Evolutionary conservation across 2,329 filamentous ascomycete species (phyloP).

Genomic region (Arthrinium phaeospermum): DNA sequence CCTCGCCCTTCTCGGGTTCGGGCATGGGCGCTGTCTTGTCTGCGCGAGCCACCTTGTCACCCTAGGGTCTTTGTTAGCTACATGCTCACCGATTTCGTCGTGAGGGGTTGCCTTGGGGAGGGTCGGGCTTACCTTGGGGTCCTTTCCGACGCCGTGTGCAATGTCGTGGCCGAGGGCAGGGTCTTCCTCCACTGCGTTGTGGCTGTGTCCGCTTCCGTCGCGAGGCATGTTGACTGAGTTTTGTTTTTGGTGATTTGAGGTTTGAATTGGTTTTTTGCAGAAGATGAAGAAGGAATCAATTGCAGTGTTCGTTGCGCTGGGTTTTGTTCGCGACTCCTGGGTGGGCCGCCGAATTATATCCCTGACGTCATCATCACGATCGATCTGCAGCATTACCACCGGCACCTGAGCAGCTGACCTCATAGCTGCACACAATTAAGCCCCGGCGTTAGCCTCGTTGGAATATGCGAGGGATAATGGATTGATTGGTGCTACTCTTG

Average conservation of each 20-base stretch:
- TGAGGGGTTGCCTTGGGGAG: no score
- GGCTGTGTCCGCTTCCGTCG: slow-evolving; percentile 52
- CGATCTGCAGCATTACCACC: neutral
- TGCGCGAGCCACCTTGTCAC: slow-evolving; percentile 48
- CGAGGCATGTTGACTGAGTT: slow-evolving; percentile 51
- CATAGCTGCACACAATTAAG: neutral
- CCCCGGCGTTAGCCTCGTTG: neutral
- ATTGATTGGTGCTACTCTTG: neutral
- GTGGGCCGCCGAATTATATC: neutral
- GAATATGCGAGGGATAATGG: neutral
- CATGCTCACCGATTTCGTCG: no score
- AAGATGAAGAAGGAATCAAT: neutral
- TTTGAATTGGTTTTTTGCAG: neutral
- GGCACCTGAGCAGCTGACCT: neutral
- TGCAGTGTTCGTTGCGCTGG: neutral
- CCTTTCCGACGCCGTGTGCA: slow-evolving; percentile 49
- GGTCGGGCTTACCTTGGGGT: neutral
- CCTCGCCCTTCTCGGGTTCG: slow-evolving; percentile 51
- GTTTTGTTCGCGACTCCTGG: neutral
- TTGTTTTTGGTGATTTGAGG: neutral
- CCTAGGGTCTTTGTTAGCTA: slow-evolving; percentile 23
- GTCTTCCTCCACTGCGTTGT: slow-evolving; percentile 46
- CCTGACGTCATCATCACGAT: slow-evolving; percentile 8
- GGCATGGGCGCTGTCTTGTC: slow-evolving; percentile 57
- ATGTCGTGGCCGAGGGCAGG: slow-evolving; percentile 48